A percentile compares a stretch with the other conserved stretches of the same genome.
phyloP scores from a whole-genome alignment of 352 stramenopile species.

The Phytopythium litorale region DNA sequence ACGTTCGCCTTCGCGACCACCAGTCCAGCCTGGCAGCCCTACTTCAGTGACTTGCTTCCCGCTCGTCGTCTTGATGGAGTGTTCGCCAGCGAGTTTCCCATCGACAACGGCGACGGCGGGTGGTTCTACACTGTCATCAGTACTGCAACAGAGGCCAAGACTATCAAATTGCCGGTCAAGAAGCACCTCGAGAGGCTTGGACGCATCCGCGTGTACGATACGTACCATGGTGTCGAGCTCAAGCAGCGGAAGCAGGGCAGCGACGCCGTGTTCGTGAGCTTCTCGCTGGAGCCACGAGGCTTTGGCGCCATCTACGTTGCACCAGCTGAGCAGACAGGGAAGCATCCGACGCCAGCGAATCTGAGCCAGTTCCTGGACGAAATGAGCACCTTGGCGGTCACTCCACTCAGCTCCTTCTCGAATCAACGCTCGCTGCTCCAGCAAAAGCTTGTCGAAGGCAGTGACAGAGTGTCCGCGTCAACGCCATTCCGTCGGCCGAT shows the following conservation, averaged over 20 bases:
- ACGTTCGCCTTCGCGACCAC: conserved; percentile 44
- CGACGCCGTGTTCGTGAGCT: conserved; percentile 12
- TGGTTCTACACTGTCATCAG: conserved; percentile 69
- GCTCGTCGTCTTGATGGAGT: conserved; percentile 18
- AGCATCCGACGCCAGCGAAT: conserved; percentile 11
- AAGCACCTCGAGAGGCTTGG: conserved; percentile 1
- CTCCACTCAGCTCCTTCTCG: conserved; percentile 42
- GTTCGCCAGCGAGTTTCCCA: conserved; percentile 45
- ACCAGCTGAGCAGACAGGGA: conserved; percentile 7
- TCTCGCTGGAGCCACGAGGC: conserved; percentile 49
- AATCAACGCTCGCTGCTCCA: conserved; percentile 33
- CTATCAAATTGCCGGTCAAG: conserved; percentile 30
- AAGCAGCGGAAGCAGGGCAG: conserved; percentile 5
- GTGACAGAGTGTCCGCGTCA: not conserved
- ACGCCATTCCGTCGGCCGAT: not conserved
- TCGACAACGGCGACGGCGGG: conserved; percentile 11
- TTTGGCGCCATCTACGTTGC: conserved; percentile 54
- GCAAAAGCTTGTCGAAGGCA: conserved; percentile 22
- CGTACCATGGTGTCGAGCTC: conserved; percentile 58
- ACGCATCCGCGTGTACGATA: conserved; percentile 41
- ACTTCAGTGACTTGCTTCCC: conserved; percentile 26
- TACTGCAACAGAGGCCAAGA: conserved; percentile 21
- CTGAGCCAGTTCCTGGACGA: conserved; percentile 37
- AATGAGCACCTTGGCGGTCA: conserved; percentile 47
- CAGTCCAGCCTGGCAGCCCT: conserved; percentile 50